Conservation (phyloP, 345 rosid genomes). For the Isatis tinctoria region DNA sequence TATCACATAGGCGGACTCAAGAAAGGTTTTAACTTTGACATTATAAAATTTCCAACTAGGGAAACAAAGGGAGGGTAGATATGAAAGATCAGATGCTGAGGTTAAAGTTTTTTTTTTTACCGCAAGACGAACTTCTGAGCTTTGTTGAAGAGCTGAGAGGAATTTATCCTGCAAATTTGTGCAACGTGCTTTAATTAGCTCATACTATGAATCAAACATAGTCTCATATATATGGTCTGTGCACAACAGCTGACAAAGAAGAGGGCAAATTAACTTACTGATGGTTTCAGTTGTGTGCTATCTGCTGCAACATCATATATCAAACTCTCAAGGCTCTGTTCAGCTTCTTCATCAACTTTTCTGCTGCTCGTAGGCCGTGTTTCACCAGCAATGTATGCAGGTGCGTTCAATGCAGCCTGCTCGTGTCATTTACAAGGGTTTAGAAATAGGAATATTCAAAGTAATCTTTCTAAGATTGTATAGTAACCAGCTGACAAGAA, state of each 20-base stretch:
- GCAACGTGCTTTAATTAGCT: neutral
- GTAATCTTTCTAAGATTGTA: no score
- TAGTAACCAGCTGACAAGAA: neutral
- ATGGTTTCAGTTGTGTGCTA: constrained; percentile 76
- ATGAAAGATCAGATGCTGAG: neutral
- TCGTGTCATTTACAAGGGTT: constrained; percentile 17
- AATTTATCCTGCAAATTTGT: constrained; percentile 61
- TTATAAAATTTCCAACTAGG: neutral
- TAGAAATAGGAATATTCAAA: no score
- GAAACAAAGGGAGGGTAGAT: neutral
- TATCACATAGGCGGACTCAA: neutral
- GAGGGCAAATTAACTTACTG: constrained; percentile 39
- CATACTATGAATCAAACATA: no score
- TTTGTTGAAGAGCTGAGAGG: constrained; percentile 71
- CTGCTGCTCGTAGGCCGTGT: constrained; percentile 44
- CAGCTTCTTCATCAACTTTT: constrained; percentile 54
- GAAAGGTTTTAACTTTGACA: neutral
- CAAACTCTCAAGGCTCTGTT: constrained; percentile 63
- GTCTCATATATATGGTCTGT: neutral
- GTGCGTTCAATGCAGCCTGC: constrained; percentile 83
- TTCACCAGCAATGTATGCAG: constrained; percentile 77
- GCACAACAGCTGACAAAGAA: neutral
- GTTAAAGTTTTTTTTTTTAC: constrained; percentile 46
- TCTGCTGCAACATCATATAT: constrained; percentile 73
- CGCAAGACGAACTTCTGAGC: constrained; percentile 67